Percentiles rank a stretch among this genome's conserved stretches.
phyloP scores from a whole-genome alignment of 805 yeast genomes.

The Schwanniomyces sp. region DNA sequence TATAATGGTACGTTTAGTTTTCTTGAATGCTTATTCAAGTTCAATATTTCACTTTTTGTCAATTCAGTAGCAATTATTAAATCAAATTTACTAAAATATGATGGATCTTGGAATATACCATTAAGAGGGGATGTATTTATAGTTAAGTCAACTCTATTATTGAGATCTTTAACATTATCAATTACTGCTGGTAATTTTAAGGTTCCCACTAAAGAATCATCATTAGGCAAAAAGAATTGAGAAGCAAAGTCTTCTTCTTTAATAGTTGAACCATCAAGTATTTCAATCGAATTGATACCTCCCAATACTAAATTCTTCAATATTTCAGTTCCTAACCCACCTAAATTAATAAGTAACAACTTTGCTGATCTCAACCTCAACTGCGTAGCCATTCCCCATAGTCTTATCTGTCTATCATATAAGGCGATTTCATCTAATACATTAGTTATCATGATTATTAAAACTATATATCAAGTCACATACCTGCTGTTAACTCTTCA shows the following conservation, averaged over 20 bases:
- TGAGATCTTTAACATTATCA: constrained; percentile 65
- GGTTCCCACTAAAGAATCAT: constrained; percentile 54
- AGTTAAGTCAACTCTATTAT: constrained; percentile 69
- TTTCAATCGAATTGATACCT: constrained; percentile 78
- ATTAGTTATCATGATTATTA: background rate
- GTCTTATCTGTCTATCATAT: constrained; percentile 90
- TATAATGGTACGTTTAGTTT: constrained; percentile 61
- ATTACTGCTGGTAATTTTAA: constrained; percentile 55
- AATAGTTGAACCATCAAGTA: constrained; percentile 59
- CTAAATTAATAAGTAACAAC: constrained; percentile 67
- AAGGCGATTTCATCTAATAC: constrained; percentile 76
- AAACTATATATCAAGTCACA: background rate
- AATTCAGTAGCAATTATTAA: constrained; percentile 77
- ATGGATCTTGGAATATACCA: constrained; percentile 13
- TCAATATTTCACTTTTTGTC: constrained; percentile 34
- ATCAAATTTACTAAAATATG: constrained; percentile 57
- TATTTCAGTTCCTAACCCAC: constrained; percentile 79
- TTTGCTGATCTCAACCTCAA: constrained; percentile 68
- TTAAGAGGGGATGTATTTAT: constrained; percentile 35
- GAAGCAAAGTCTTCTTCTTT: constrained; percentile 63
- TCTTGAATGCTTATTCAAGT: constrained; percentile 60
- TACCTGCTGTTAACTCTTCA: constrained; percentile 10
- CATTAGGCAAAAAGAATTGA: constrained; percentile 68
- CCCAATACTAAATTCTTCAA: constrained; percentile 84
- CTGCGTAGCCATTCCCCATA: constrained; percentile 97